Conservation (phyloP, 805 yeast species). For the Kuraishia hungarica region DNA sequence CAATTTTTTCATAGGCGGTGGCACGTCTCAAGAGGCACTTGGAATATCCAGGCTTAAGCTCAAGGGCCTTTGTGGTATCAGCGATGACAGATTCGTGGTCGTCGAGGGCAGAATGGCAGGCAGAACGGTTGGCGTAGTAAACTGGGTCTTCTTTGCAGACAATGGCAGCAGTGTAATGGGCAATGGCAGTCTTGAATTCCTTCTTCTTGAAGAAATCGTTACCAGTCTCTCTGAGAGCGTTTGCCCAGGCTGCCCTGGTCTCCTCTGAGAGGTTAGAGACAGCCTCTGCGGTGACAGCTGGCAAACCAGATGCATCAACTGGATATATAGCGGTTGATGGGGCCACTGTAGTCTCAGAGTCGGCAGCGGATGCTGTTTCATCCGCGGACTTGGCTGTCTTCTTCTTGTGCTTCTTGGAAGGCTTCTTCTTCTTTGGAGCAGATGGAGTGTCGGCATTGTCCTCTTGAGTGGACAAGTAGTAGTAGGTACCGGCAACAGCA, state of each 20-base stretch:
- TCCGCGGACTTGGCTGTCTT: slow-evolving; percentile 31
- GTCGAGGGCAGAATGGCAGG: slow-evolving; percentile 80
- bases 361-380: slow-evolving; percentile 22
- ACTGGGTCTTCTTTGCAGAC: slow-evolving; percentile 74
- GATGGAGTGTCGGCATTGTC: slow-evolving; percentile 10
- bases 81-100: slow-evolving; percentile 78
- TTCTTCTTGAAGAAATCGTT: slow-evolving; percentile 67
- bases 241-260: slow-evolving; percentile 57
- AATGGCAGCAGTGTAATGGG: slow-evolving; percentile 73
- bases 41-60: slow-evolving; percentile 80
- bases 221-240: slow-evolving; percentile 83
- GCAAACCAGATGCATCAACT: slow-evolving; percentile 44
- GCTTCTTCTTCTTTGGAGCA: slow-evolving; percentile 21
- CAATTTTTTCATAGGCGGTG: slow-evolving; percentile 78
- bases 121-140: slow-evolving; percentile 92
- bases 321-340: slow-evolving; percentile 34
- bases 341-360: slow-evolving; percentile 19
- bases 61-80: slow-evolving; percentile 81
- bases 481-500: slow-evolving; percentile 38
- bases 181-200: slow-evolving; percentile 68
- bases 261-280: slow-evolving; percentile 35
- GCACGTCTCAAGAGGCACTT: slow-evolving; percentile 94
- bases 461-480: slow-evolving; percentile 17
- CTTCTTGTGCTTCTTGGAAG: slow-evolving; percentile 24
- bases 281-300: slow-evolving; percentile 40